Percentiles rank a stretch among this genome's conserved stretches.
These are phyloP conservation scores for Phytomonas sp. DNA, from an alignment of 208 protist species.

Conservation along the genomic window DNA sequence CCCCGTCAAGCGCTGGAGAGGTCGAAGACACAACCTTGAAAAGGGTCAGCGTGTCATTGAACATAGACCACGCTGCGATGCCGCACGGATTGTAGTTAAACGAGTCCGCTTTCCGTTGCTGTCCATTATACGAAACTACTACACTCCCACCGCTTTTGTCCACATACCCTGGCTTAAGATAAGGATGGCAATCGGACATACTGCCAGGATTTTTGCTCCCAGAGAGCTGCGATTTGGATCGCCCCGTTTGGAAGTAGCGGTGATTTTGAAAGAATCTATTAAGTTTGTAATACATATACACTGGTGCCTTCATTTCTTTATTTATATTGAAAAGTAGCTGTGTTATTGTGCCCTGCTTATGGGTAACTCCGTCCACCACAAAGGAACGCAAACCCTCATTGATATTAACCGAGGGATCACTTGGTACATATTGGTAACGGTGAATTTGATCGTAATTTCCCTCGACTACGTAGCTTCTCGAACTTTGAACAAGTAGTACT, in stretches of 20 bases:
- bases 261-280: conserved; percentile 97
- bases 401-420: conserved; percentile 46
- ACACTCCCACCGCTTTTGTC: conserved; percentile 14
- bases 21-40: conserved; percentile 19
- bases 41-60: conserved; percentile 93
- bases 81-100: conserved; percentile 94
- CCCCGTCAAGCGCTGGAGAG: background rate
- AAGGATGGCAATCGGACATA: conserved; percentile 48
- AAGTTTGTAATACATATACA: conserved; percentile 97
- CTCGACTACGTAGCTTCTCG: conserved; percentile 22
- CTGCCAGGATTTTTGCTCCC: conserved; percentile 27
- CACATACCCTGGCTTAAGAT: conserved; percentile 35
- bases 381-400: conserved; percentile 61
- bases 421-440: conserved; percentile 71
- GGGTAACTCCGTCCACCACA: conserved; percentile 29
- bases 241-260: conserved; percentile 84
- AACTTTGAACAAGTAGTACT: conserved; percentile 26
- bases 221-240: conserved; percentile 44
- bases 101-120: conserved; percentile 9
- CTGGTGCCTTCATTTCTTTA: conserved; percentile 72
- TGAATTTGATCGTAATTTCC: conserved; percentile 57
- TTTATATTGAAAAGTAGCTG: conserved; percentile 42
- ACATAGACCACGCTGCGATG: conserved; percentile 91
- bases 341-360: conserved; percentile 65
- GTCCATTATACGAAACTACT: conserved; percentile 12